Percentiles rank a stretch among this genome's conserved stretches.
Conservation (phyloP, 805 yeast species). For the Sungouiella thailandica region DNA sequence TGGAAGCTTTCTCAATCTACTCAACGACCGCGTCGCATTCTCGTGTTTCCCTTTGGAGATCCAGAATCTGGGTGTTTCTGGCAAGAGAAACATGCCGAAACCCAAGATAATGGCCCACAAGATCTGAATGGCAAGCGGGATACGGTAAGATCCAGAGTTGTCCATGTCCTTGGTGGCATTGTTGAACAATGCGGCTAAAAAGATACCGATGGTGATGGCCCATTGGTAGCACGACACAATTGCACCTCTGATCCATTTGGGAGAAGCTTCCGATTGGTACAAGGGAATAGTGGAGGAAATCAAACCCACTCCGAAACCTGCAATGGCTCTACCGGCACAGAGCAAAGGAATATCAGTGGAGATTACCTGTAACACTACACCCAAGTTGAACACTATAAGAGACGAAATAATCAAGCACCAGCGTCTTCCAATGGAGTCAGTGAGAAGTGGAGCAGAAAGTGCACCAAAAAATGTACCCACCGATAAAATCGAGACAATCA, state of each 20-base stretch:
- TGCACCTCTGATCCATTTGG: slow-evolving; percentile 42
- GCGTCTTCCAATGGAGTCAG: slow-evolving; percentile 37
- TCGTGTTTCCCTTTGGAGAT: slow-evolving; percentile 22
- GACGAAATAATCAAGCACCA: slow-evolving; percentile 32
- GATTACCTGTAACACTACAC: slow-evolving; percentile 35
- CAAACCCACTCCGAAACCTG: slow-evolving; percentile 40
- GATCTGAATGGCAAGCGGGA: slow-evolving; percentile 38
- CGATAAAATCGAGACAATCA: slow-evolving; percentile 30
- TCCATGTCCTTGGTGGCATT: slow-evolving; percentile 30
- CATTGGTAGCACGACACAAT: slow-evolving; percentile 36
- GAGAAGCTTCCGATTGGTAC: slow-evolving; percentile 38
- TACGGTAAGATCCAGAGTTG: slow-evolving; percentile 37
- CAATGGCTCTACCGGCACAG: slow-evolving; percentile 34
- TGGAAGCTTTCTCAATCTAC: slow-evolving; percentile 39
- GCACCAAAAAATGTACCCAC: slow-evolving; percentile 42
- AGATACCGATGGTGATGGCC: slow-evolving; percentile 36
- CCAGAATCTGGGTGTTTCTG: slow-evolving; percentile 39
- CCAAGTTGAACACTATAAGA: slow-evolving; percentile 31
- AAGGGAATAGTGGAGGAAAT: slow-evolving; percentile 37
- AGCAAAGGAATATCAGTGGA: slow-evolving; percentile 31
- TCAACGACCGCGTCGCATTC: slow-evolving; percentile 26
- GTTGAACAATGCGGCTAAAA: slow-evolving; percentile 34
- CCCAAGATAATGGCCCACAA: slow-evolving; percentile 26
- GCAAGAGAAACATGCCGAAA: slow-evolving; percentile 26
- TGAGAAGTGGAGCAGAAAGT: slow-evolving; percentile 30